Base-by-base conservation (phyloP, 139 green algal species). In the Gonium pectorale region DNA sequence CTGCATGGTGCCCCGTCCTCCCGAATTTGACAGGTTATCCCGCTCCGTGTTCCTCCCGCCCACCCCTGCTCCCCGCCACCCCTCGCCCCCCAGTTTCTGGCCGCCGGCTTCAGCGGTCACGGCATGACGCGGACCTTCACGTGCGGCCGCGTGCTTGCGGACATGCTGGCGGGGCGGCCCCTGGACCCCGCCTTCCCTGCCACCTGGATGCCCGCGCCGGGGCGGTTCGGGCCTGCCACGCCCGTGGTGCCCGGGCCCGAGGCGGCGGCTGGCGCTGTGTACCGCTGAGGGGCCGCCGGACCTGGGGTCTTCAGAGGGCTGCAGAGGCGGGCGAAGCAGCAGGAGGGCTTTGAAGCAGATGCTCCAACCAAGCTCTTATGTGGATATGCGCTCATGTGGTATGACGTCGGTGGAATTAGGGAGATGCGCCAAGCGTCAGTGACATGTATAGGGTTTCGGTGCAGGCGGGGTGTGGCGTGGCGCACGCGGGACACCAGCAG, bases 61-160 rank as follows among this genome's bases (percentile, higher is more conserved):
- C 70, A 27, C 5, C 19, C 51, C 51, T 8, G 1, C 7, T 22
- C 71, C 71, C 49, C 22, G 2, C 71, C 33, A 3, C 24, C 74
- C 52, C 17, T 17, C 54, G 2, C 13, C 40, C n/a, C 29, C 19
- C 81, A 88, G 71, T 88, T 78, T 35, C 7, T 88, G 26, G 67
- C 68, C 52, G 83, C 72, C 0, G 83, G 83, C 33, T 88, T 88
- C 83, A 67, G 35, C 62, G 83, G 83, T 26, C 83, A 88, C 49
- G 83, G 83, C 71, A 88, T 88, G 83, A 88, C 83, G 2, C 83
- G 83, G 11, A 78, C 83, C 49, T 88, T 82, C 71, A 88, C 41
- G 21, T 83, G 71, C n/a, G 82, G 67, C 24, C 59, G 77, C 8
- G 72, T 72, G 38, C 44, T 83, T 46, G 83, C 83, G 19, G 59